Evolutionary conservation across 1,139 yeast genomes (phyloP).

Genomic region (Candida sp.): DNA sequence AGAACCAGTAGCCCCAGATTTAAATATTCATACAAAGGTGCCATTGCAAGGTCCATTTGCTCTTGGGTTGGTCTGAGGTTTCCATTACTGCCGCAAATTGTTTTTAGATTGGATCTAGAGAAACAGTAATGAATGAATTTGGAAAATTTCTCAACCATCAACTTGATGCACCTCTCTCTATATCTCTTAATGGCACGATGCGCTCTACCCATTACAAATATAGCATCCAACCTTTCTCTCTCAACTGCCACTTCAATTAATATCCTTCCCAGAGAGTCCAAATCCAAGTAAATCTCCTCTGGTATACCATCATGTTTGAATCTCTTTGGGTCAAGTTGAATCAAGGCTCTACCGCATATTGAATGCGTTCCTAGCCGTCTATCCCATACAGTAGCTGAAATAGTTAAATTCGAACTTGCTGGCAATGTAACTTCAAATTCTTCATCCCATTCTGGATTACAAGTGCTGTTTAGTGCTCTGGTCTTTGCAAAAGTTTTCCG

Average conservation of each 20-base stretch:
- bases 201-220: slow-evolving; percentile 76
- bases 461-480: slow-evolving; percentile 55
- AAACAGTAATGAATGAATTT: slow-evolving; percentile 39
- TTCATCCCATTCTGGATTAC: slow-evolving; percentile 88
- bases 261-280: slow-evolving; percentile 68
- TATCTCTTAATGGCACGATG: slow-evolving; percentile 61
- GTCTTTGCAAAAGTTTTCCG: slow-evolving; percentile 69
- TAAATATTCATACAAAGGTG: slow-evolving; percentile 72
- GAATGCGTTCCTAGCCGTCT: slow-evolving; percentile 58
- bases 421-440: slow-evolving; percentile 62
- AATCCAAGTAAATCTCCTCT: slow-evolving; percentile 55
- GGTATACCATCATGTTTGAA: slow-evolving; percentile 70
- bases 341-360: slow-evolving; percentile 64
- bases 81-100: slow-evolving; percentile 52
- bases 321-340: slow-evolving; percentile 62
- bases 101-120: slow-evolving; percentile 44
- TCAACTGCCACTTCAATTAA: slow-evolving; percentile 70
- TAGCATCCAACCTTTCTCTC: slow-evolving; percentile 72
- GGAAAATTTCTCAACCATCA: slow-evolving; percentile 62
- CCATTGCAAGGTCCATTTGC: slow-evolving; percentile 64
- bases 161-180: slow-evolving; percentile 60
- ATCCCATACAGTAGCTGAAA: slow-evolving; percentile 75
- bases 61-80: slow-evolving; percentile 44
- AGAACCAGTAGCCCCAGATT: slow-evolving; percentile 66
- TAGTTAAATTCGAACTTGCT: slow-evolving; percentile 36